Base-by-base conservation (phyloP, 2,329 filamentous ascomycete genomes). In the Aspergillus pseudotamarii region DNA sequence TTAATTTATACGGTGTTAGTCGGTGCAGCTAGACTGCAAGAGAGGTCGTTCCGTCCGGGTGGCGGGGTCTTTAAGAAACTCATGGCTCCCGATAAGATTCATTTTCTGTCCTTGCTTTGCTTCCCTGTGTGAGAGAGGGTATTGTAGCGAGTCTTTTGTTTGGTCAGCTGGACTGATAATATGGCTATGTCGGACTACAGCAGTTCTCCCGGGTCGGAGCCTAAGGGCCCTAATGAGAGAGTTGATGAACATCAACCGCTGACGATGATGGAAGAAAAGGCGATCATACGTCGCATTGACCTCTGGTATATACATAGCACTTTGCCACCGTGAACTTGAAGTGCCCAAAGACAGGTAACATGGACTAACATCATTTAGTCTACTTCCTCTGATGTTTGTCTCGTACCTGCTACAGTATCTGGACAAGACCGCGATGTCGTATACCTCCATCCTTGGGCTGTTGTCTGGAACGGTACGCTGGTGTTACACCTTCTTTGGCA, bases 351-450 rank as follows among this genome's bases (percentile, higher is more conserved):
- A 36, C 10, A 8, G 16, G n/a, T 9, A 16, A 10, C 1, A 8
- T 11, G 9, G 1, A 19, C 4, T 30, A n/a, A 50, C 16, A 50
- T 5, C 16, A 30, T 19, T 4, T 12, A 54, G 51, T 54, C 51
- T 54, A 12, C 65, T 73, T 19, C 72, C 71, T 1, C 62, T 74
- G 53, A 71, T 74, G 69, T 61, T 70, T 6, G 60, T 74, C 16
- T 69, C 70, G 6, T 74, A 72, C 48, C 67, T 73, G 65, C 66
- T 75, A 58, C 75, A 76, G 36, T 77, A 75, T 50, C 64, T 78
- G 32, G 77, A 79, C 58, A 78, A 79, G 64, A 72, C 75, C 8
- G 74, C 75, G 5, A 58, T 79, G 10, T 70, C 62, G 58, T 77
- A 76, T 59, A 67, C 71, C 0, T 70, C 74, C 4, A 68, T 78